Base-by-base conservation (phyloP, 768 basidiomycete genomes). In the Russula emetica region DNA sequence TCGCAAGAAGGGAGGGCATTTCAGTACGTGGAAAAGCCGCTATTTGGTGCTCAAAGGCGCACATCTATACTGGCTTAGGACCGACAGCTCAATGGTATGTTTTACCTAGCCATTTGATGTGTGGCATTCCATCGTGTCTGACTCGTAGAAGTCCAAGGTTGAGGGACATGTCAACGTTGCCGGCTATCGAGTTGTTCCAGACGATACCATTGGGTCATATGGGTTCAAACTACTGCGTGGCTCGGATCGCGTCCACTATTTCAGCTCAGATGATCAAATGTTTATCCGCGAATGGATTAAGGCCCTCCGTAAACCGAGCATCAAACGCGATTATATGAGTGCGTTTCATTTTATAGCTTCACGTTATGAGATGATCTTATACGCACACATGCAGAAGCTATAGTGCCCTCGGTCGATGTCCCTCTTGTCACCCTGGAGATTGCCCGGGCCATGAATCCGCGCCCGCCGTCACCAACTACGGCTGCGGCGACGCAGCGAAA, bases 251-350 rank as follows among this genome's bases (percentile, higher is more conserved):
- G 80, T 88, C 0, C 94, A 98, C 73, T 92, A 75, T 71, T 99
- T 99, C 76, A 92, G 91, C 66, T 92, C 92, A 0, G 90, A 93
- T 24, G 94, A 98, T 70, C 91, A 92, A 75, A 70, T 76, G 1
- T 76, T 85, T 40, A 82, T 97, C 53, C 85, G 96, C 20, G 93
- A 93, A 69, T 98, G 97, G 96, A 98, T 98, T 95, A 98, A 98
- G 78, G 92, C 94, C 9, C 85, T 99, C 68, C 97, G 98, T 92
- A 99, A 98, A 74, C 93, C 95, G 2, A 98, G 95, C 14, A 99
- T 99, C 69, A 87, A 84, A 7, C 79, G 96, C 61, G 96, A 98
- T 73, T 96, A 95, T 72, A 83, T 87, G 11, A 87, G 94, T 95
- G 70, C 45, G 88, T 79, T 44, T 58, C 36, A 32, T 61, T 54